These are phyloP conservation scores for Marasmius fiardii DNA, from an alignment of 1,284 basidiomycete genomes.

Conservation along the genomic window DNA sequence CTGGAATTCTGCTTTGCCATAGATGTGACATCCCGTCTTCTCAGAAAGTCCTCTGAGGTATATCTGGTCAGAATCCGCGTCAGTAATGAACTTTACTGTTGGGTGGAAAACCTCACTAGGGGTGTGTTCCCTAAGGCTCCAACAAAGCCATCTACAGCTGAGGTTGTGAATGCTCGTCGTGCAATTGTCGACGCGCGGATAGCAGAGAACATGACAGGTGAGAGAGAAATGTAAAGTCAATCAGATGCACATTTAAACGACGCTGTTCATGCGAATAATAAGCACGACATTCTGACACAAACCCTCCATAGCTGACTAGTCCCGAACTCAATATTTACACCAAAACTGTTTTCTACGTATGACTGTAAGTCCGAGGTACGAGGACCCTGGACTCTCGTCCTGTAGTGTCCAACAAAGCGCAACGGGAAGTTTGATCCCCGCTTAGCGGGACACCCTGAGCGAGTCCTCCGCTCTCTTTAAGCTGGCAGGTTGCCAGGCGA, in stretches of 20 bases:
- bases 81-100: slow-evolving; percentile 5
- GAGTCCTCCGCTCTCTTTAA: too few species aligned
- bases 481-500: too few species aligned
- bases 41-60: slow-evolving; percentile 84
- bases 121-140: slow-evolving; percentile 95
- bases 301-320: too few species aligned
- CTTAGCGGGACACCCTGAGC: too few species aligned
- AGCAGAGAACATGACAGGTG: slow-evolving; percentile 33
- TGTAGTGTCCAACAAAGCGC: too few species aligned
- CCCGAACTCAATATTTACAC: too few species aligned
- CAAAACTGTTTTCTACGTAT: too few species aligned
- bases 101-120: slow-evolving; percentile 52
- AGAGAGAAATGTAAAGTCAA: neutral
- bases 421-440: too few species aligned
- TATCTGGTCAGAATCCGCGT: slow-evolving; percentile 52
- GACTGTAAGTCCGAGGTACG: too few species aligned
- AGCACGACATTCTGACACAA: slow-evolving; percentile 32
- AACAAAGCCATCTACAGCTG: slow-evolving; percentile 76
- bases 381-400: too few species aligned
- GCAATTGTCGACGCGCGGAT: slow-evolving; percentile 28
- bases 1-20: slow-evolving; percentile 97
- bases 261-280: slow-evolving; percentile 12
- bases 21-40: slow-evolving; percentile 84
- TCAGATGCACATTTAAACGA: neutral
- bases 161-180: slow-evolving; percentile 48